Evolutionary conservation across 352 stramenopile genomes (phyloP).

Genomic region (Globisporangium cylindrosporum): DNA sequence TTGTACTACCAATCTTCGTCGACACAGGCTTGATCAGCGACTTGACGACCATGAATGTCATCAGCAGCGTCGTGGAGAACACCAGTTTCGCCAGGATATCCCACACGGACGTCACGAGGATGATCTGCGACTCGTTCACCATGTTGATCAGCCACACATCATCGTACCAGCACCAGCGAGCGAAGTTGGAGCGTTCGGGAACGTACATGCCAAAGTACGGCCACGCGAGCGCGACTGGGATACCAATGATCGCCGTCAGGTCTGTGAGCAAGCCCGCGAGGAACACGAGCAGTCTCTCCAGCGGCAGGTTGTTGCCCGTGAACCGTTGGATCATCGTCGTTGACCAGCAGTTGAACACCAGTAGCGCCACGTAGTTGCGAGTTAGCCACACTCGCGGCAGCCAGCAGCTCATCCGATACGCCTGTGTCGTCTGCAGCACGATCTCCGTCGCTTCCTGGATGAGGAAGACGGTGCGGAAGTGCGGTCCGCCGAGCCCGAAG

Average conservation of each 20-base stretch:
- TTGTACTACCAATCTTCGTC: background rate
- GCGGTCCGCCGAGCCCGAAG: constrained; percentile 22
- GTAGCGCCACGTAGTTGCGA: constrained; percentile 12
- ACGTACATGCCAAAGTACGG: constrained; percentile 20
- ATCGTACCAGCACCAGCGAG: constrained; percentile 16
- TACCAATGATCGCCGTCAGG: constrained; percentile 17
- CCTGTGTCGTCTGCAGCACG: constrained; percentile 26
- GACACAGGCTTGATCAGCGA: constrained; percentile 12
- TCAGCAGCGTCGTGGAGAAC: constrained; percentile 14
- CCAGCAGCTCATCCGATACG: constrained; percentile 21
- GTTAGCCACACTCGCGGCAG: constrained; percentile 16
- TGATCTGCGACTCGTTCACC: constrained; percentile 21
- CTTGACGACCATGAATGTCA: constrained; percentile 20
- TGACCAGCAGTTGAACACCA: constrained; percentile 25
- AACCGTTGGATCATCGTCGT: constrained; percentile 17
- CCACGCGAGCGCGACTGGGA: constrained; percentile 15
- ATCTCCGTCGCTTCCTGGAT: constrained; percentile 26
- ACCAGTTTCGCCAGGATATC: constrained; percentile 6
- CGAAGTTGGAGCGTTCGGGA: constrained; percentile 7
- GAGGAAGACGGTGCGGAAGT: constrained; percentile 27
- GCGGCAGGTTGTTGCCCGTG: constrained; percentile 3
- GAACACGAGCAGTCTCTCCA: constrained; percentile 19
- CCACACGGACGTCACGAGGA: constrained; percentile 13
- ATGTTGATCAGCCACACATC: constrained; percentile 24
- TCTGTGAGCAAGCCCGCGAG: constrained; percentile 19